A percentile compares a stretch with the other conserved stretches of the same genome.
These are phyloP conservation scores for Boletus calvinii DNA, from an alignment of 1,284 basidiomycete genomes.

Conservation along the genomic window DNA sequence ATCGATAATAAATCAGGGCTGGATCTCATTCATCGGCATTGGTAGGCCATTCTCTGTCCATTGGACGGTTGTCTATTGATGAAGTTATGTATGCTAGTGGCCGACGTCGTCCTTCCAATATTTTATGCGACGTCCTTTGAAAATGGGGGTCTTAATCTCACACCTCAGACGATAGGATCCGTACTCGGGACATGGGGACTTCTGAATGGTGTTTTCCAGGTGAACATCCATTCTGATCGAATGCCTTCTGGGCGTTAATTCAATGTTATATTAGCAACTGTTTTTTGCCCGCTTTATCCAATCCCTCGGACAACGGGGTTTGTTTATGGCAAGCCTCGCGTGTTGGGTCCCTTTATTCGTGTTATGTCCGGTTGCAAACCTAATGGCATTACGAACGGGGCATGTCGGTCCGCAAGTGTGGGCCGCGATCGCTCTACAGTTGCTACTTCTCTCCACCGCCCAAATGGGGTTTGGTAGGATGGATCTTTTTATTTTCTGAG, in stretches of 20 bases:
- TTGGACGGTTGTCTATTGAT: background rate
- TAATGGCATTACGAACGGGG: background rate
- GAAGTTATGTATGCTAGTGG: background rate
- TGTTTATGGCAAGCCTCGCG: background rate
- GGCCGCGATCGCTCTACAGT: background rate
- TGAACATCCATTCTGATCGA: background rate
- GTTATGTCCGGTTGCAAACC: background rate
- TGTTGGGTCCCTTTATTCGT: background rate
- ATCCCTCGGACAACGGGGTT: background rate
- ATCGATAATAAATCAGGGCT: background rate
- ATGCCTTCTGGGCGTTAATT: background rate
- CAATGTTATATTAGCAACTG: background rate
- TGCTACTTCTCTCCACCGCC: background rate
- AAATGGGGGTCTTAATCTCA: background rate
- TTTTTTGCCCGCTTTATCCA: background rate
- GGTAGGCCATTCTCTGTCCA: background rate
- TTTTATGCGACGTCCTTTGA: background rate
- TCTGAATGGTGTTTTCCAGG: background rate
- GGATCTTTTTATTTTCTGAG: background rate
- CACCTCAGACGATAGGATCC: background rate
- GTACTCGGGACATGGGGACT: background rate
- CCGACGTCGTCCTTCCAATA: background rate
- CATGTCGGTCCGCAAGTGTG: background rate
- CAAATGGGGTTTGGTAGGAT: background rate
- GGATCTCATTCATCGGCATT: background rate